Conservation (phyloP, 75 land plant species). For the Pinus taeda region DNA sequence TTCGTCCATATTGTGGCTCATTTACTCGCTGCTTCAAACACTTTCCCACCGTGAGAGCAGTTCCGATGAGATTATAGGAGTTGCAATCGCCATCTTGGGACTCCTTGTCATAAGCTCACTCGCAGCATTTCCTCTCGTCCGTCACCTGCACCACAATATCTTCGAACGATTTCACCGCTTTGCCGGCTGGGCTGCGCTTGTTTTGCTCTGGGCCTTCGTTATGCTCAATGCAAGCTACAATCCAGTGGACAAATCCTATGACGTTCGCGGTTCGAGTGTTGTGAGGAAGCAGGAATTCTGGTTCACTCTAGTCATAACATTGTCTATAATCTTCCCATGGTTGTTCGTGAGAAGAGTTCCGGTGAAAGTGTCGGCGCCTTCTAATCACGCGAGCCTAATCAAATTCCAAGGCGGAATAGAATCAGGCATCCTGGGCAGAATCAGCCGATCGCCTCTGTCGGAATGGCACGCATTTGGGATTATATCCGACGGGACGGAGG, state of each 20-base stretch:
- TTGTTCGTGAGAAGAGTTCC: constrained; percentile 39
- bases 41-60: constrained; percentile 18
- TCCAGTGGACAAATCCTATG: constrained; percentile 26
- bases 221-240: constrained; percentile 47
- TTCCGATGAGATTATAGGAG: constrained; percentile 9
- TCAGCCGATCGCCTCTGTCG: constrained; percentile 49
- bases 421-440: constrained; percentile 41
- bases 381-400: constrained; percentile 45
- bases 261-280: constrained; percentile 5
- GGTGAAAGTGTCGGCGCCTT: constrained; percentile 33
- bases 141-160: constrained; percentile 25
- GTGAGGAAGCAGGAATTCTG: constrained; percentile 38
- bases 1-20: constrained; percentile 45
- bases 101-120: constrained; percentile 27
- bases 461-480: constrained; percentile 75
- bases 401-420: constrained; percentile 46
- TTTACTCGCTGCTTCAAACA: constrained; percentile 27
- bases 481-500: constrained; percentile 42
- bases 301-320: constrained; percentile 45
- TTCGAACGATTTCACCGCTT: constrained; percentile 57
- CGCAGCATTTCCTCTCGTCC: constrained; percentile 60
- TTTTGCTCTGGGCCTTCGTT: constrained; percentile 17
- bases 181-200: constrained; percentile 49
- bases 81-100: constrained; percentile 28
- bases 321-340: constrained; percentile 55